Percentiles rank a stretch among this genome's conserved stretches.
Evolutionary conservation across 2,329 filamentous ascomycete genomes (phyloP).

Genomic region (Torrubiella hemipterigena): DNA sequence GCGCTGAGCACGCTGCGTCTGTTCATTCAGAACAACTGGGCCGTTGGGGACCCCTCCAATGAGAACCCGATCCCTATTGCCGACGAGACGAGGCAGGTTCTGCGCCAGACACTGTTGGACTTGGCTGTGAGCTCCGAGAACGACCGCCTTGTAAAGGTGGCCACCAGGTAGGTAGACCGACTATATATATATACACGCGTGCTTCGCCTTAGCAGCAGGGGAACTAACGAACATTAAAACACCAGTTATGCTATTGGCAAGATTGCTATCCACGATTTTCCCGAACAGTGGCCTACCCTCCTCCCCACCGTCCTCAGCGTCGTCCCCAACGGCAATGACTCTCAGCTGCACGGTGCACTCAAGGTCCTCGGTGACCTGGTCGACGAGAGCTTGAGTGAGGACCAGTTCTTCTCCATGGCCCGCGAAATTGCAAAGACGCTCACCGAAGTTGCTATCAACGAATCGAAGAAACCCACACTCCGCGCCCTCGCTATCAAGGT

Average conservation of each 20-base stretch:
- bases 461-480: slow-evolving; percentile 60
- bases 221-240: too few species aligned
- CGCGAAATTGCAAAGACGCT: slow-evolving; percentile 74
- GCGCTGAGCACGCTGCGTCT: slow-evolving; percentile 69
- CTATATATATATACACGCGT: too few species aligned
- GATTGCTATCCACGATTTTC: slow-evolving; percentile 87
- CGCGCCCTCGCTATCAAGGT: slow-evolving; percentile 81
- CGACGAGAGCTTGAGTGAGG: slow-evolving; percentile 85
- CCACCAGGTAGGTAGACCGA: slow-evolving; percentile 60
- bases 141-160: slow-evolving; percentile 77
- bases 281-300: slow-evolving; percentile 86
- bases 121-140: slow-evolving; percentile 61
- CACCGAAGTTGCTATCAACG: slow-evolving; percentile 69
- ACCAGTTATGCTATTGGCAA: slow-evolving; percentile 74
- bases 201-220: too few species aligned
- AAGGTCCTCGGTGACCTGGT: slow-evolving; percentile 82
- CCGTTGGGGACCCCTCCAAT: slow-evolving; percentile 58
- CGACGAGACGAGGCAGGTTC: slow-evolving; percentile 59
- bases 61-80: slow-evolving; percentile 50
- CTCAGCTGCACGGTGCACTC: slow-evolving; percentile 78
- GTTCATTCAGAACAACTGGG: slow-evolving; percentile 81
- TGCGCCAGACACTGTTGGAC: slow-evolving; percentile 65
- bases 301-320: slow-evolving; percentile 69
- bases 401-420: slow-evolving; percentile 88
- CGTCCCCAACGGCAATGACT: slow-evolving; percentile 63